Evolutionary conservation across 148 eudicot species (phyloP), one percentile per base, ranked within the genome.

Genomic region (Rheum nobile): DNA sequence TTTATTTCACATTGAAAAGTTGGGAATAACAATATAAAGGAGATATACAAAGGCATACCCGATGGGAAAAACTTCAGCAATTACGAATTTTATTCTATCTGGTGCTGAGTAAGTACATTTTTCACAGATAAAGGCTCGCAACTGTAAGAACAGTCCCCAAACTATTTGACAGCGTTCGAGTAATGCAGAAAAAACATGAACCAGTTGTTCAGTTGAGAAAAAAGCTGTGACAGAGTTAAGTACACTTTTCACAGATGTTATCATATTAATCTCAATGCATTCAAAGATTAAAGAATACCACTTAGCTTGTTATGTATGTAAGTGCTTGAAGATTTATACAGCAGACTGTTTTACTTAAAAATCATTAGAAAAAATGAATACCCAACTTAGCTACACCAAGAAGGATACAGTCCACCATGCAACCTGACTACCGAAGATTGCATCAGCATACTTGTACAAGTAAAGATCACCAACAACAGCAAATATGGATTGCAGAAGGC

Each of bases 391-490:
- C 41, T 34, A 65, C 47, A 65, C 22, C 57, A 55, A 73, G 43
- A 87, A 88, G 98, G 98, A 90, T 95, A 95, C 99, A 21, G 96
- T 88, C 97, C 97, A 95, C 42, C 71, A 73, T n/a, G 97, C 94
- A 71, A 84, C 96, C 72, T 55, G 81, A 71, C 75, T 79, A n/a
- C 91, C 91, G 75, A 88, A 92, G 71, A 83, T 61, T 21, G 74
- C 81, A 21, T 83, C 77, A 75, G 97, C 86, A 71, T 85, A 86
- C 79, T 85, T 90, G 81, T 81, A 95, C 84, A 92, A 75, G 83
- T 90, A 92, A 75, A 92, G 79, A 85, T 95, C 99, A 80, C 98
- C 91, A 76, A 90, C 68, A 42, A 97, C 92, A 79, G 99, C 82
- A 74, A 91, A 80, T 70, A 88, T 11, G 61, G 99, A 85, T 80